A percentile compares a stretch with the other conserved stretches of the same genome.
Evolutionary conservation across 345 rosid genomes (phyloP).

Genomic region (Boechera divaricarpa): DNA sequence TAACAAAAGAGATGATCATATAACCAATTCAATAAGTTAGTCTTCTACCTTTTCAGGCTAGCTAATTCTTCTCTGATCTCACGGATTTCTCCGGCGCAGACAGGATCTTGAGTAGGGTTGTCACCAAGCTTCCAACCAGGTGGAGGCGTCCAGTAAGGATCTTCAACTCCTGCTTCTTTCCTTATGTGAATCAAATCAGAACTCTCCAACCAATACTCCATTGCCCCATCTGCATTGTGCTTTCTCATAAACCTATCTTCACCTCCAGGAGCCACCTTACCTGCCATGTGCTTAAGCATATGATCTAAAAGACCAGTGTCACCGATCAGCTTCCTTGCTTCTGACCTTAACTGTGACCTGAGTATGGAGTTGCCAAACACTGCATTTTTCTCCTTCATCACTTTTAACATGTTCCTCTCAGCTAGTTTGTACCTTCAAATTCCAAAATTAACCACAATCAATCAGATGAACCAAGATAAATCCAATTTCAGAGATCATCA

Average conservation of each 20-base stretch:
- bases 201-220: slow-evolving; percentile 96
- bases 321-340: slow-evolving; percentile 89
- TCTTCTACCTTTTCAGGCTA: slow-evolving; percentile 56
- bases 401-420: slow-evolving; percentile 82
- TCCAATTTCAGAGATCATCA: slow-evolving; percentile 16
- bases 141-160: slow-evolving; percentile 96
- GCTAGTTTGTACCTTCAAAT: slow-evolving; percentile 77
- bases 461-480: not conserved
- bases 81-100: slow-evolving; percentile 70
- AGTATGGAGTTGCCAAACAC: slow-evolving; percentile 69
- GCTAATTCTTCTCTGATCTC: slow-evolving; percentile 45
- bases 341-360: slow-evolving; percentile 73
- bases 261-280: slow-evolving; percentile 91
- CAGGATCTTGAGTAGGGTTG: slow-evolving; percentile 78
- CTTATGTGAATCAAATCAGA: slow-evolving; percentile 72
- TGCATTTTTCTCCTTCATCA: slow-evolving; percentile 82
- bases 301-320: slow-evolving; percentile 96
- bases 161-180: slow-evolving; percentile 82
- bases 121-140: slow-evolving; percentile 96
- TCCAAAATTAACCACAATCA: slow-evolving; percentile 17
- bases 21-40: not conserved
- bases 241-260: slow-evolving; percentile 82
- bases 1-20: slow-evolving; percentile 18
- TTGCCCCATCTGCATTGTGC: slow-evolving; percentile 93
- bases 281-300: slow-evolving; percentile 95